Evolutionary conservation across 768 basidiomycete genomes (phyloP).

Genomic region (Lentinula sp.): DNA sequence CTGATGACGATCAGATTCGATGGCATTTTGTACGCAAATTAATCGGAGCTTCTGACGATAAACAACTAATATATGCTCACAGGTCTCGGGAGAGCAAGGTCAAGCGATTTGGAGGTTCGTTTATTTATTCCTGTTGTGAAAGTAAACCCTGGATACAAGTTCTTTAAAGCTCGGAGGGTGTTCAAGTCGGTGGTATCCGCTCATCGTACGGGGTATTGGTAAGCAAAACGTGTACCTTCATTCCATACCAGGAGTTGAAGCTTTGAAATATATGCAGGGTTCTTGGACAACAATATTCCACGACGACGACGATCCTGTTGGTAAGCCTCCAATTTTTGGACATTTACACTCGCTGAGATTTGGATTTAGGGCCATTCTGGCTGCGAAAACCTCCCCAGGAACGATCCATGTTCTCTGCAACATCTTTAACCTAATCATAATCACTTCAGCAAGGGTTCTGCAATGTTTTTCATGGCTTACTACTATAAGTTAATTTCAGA

Average conservation of each 20-base stretch:
- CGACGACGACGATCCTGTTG: conserved; percentile 38
- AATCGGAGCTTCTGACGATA: neutral
- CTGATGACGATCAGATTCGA: conserved; percentile 49
- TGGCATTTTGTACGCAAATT: conserved; percentile 55
- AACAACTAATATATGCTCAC: conserved; percentile 2
- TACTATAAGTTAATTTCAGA: too few relatives aligned
- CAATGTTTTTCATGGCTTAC: too few relatives aligned
- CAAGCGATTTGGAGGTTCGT: conserved; percentile 54
- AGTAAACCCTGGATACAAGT: conserved; percentile 7
- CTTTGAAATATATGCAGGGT: conserved; percentile 9
- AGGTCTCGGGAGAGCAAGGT: conserved; percentile 48
- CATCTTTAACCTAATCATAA: neutral
- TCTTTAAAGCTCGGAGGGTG: conserved; percentile 45
- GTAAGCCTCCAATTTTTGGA: conserved; percentile 18
- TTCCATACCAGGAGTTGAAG: neutral
- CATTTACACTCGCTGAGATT: neutral
- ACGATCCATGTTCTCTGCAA: neutral
- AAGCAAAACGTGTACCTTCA: conserved; percentile 18
- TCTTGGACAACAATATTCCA: conserved; percentile 42
- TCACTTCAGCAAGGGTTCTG: neutral
- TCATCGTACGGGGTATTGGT: conserved; percentile 57
- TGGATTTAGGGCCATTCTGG: conserved; percentile 1
- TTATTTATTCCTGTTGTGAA: conserved; percentile 1
- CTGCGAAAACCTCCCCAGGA: neutral
- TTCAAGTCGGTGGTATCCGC: conserved; percentile 56